Base-by-base conservation (phyloP, 139 green algal genomes). In the Volvox reticuliferus region DNA sequence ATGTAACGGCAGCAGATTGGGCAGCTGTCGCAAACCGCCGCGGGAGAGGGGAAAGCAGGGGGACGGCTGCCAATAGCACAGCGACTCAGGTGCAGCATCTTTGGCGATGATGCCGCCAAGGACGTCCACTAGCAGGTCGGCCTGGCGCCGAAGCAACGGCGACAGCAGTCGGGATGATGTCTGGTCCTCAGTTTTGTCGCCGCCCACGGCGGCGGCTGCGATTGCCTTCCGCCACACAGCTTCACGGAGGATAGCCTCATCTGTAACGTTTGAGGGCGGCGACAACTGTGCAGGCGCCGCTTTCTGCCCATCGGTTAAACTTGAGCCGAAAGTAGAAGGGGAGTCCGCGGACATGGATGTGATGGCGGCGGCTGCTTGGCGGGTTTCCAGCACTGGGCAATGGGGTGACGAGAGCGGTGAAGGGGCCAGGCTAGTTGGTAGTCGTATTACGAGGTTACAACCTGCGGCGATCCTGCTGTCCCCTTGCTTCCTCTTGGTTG, bases 1-100 rank as follows among this genome's bases (percentile, higher is more conserved):
- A 63, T 87, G 81, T 0, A 87, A 63, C 17, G 81, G 81, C 61
- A 87, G 62, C 18, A 87, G 62, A 30, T 87, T 87, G 61, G 81
- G n/a, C 61, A 69, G 61, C 16, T 13, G 61, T 0, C 28, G 61
- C 30, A 61, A 55, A 14, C 81, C 81, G 55, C 81, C 81, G 61
- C 81, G 81, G 2, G 61, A 18, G 18, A 77, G 55, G 19, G 81
- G 81, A 33, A 76, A 87, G 81, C 61, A 76, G 19, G 81, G 61
- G 5, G 62, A 68, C 0, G 81, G 81, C 81, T 77, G 22, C 81
- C 81, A 87, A 20, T 33, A 30, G 32, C 61, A 76, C 61, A 87
- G 62, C 55, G 81, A 35, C 30, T 77, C 81, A 1, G 30, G 61
- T 32, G 32, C 81, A 18, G 61, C 81, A 16, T 18, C 18, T 32